Conservation (phyloP, 1,284 basidiomycete species). For the Spongispora temasekensis region DNA sequence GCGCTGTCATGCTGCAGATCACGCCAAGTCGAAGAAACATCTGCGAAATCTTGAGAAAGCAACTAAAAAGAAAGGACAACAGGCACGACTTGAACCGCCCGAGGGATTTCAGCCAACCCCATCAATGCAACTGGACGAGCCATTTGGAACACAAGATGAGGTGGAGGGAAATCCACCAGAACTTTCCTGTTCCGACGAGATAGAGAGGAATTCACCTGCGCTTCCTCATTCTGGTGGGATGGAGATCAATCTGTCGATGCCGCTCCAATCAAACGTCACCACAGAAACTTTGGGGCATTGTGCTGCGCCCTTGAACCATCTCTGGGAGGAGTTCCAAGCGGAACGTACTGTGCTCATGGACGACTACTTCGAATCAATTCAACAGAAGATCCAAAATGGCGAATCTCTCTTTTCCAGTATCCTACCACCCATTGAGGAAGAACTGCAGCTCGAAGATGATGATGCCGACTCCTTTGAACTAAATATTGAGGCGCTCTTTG, state of each 20-base stretch:
- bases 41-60: too few species aligned
- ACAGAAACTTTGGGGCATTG: not conserved
- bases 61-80: too few species aligned
- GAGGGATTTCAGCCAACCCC: too few species aligned
- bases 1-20: not conserved
- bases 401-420: slow-evolving; percentile 2
- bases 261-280: not conserved
- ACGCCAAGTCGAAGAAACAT: too few species aligned
- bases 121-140: too few species aligned
- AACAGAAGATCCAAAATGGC: too few species aligned
- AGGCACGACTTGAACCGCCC: too few species aligned
- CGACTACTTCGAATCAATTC: not conserved
- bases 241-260: not conserved
- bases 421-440: not conserved
- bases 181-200: too few species aligned
- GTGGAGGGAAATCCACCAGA: not conserved
- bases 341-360: not conserved
- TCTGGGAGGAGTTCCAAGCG: slow-evolving; percentile 5
- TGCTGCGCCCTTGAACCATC: not conserved
- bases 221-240: too few species aligned
- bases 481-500: not conserved
- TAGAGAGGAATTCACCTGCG: too few species aligned
- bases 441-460: not conserved
- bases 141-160: too few species aligned
- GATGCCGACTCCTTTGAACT: not conserved